Percentiles rank a stretch among this genome's conserved stretches.
These are phyloP conservation scores for Laetiporus sulphureus DNA, from an alignment of 1,284 basidiomycete species.

Conservation along the genomic window DNA sequence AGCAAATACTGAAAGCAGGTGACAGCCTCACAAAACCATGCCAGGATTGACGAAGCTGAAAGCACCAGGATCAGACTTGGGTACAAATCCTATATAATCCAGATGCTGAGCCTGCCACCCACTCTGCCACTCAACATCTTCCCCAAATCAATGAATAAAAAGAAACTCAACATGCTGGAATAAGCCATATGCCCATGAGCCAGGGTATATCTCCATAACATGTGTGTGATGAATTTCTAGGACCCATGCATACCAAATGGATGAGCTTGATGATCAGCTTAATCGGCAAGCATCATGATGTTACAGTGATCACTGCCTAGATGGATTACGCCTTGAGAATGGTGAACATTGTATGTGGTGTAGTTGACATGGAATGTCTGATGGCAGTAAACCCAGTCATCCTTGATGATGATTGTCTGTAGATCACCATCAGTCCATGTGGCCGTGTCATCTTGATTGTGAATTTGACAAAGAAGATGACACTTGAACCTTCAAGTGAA, in stretches of 20 bases:
- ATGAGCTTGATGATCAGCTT: too few relatives aligned
- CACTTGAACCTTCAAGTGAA: conserved; percentile 15
- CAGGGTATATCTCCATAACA: conserved; percentile 24
- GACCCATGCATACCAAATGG: too few relatives aligned
- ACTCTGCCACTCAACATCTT: conserved; percentile 10
- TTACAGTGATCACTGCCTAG: conserved; percentile 20
- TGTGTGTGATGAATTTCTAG: too few relatives aligned
- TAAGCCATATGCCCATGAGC: conserved; percentile 5
- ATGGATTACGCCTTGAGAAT: conserved; percentile 33
- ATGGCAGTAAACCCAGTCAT: conserved; percentile 24
- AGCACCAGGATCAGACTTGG: conserved; percentile 18
- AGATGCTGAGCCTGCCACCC: conserved; percentile 18
- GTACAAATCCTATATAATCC: conserved; percentile 28
- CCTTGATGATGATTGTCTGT: conserved; percentile 12
- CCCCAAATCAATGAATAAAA: conserved; percentile 28
- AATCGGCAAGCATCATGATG: conserved; percentile 28
- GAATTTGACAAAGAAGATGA: conserved; percentile 18
- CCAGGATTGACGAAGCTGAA: conserved; percentile 36
- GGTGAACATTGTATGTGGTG: too few relatives aligned
- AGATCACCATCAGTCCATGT: conserved; percentile 10
- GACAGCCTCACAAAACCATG: conserved; percentile 26
- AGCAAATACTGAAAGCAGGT: conserved; percentile 30
- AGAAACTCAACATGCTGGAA: neutral
- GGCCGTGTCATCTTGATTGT: conserved; percentile 10
- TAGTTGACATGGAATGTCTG: conserved; percentile 30